Evolutionary conservation across 176 grass and related monocot genomes (phyloP).

Genomic region (Poa pratensis): DNA sequence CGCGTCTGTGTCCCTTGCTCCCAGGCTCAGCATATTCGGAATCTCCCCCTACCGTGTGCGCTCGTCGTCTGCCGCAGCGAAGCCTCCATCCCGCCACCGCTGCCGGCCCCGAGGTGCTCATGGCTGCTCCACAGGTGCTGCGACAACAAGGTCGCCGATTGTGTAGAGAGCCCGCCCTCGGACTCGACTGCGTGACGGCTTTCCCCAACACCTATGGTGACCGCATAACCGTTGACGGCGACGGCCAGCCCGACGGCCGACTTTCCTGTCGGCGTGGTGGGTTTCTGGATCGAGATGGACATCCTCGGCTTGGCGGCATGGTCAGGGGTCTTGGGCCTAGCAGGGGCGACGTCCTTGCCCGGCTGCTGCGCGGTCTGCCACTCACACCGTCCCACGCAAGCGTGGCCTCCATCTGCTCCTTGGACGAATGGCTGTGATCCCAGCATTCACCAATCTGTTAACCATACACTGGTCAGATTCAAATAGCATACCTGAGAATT

Average conservation of each 20-base stretch:
- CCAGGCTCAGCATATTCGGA: conserved; percentile 39
- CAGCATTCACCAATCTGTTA: conserved; percentile 67
- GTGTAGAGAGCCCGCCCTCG: conserved; percentile 1
- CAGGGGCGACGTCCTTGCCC: conserved; percentile 25
- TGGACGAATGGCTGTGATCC: conserved; percentile 75
- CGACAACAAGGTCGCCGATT: neutral
- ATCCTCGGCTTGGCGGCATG: neutral
- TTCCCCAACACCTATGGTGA: neutral
- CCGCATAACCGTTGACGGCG: conserved; percentile 32
- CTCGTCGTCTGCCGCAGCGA: conserved; percentile 48
- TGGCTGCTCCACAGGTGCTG: conserved; percentile 42
- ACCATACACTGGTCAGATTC: conserved; percentile 6
- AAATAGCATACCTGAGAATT: neutral
- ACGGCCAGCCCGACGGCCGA: conserved; percentile 36
- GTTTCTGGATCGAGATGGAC: conserved; percentile 34
- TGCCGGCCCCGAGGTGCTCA: conserved; percentile 16
- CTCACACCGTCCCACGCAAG: conserved; percentile 68
- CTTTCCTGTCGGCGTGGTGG: conserved; percentile 33
- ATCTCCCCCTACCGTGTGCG: conserved; percentile 35
- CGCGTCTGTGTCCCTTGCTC: conserved; percentile 36
- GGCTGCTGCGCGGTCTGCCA: conserved; percentile 20
- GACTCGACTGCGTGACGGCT: conserved; percentile 2
- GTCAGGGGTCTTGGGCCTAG: conserved; percentile 17
- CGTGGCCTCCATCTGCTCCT: conserved; percentile 68
- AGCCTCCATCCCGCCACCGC: neutral